Conservation (phyloP, 805 yeast species). For the Suhomyces canberraensis region DNA sequence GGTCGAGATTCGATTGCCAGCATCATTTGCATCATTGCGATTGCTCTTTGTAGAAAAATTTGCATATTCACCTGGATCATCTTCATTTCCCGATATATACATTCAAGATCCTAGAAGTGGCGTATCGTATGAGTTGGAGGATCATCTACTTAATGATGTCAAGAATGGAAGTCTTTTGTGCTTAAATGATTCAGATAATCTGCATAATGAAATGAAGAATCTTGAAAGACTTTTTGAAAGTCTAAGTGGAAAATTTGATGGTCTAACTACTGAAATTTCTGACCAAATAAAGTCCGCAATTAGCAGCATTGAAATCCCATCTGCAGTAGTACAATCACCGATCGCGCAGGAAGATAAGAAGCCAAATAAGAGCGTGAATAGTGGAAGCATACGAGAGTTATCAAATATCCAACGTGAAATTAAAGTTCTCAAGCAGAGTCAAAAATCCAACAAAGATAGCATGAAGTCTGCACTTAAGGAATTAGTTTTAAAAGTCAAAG, state of each 20-base stretch:
- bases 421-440: conserved; percentile 56
- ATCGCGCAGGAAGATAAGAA: background rate
- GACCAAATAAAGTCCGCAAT: conserved; percentile 19
- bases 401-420: conserved; percentile 56
- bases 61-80: conserved; percentile 73
- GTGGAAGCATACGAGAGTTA: conserved; percentile 26
- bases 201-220: conserved; percentile 15
- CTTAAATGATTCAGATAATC: conserved; percentile 46
- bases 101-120: conserved; percentile 58
- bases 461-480: conserved; percentile 43
- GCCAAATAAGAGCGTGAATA: background rate
- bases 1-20: conserved; percentile 42
- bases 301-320: conserved; percentile 18
- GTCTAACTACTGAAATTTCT: conserved; percentile 10
- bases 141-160: conserved; percentile 56
- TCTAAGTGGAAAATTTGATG: conserved; percentile 17
- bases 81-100: conserved; percentile 75
- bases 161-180: conserved; percentile 57
- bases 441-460: conserved; percentile 38
- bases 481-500: conserved; percentile 44
- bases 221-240: conserved; percentile 17
- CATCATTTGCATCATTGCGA: conserved; percentile 53
- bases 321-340: conserved; percentile 11
- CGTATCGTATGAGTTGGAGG: conserved; percentile 79
- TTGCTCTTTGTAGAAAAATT: conserved; percentile 82